Conservation (phyloP, 2,329 filamentous ascomycete species). For the Clonostachys chloroleuca region DNA sequence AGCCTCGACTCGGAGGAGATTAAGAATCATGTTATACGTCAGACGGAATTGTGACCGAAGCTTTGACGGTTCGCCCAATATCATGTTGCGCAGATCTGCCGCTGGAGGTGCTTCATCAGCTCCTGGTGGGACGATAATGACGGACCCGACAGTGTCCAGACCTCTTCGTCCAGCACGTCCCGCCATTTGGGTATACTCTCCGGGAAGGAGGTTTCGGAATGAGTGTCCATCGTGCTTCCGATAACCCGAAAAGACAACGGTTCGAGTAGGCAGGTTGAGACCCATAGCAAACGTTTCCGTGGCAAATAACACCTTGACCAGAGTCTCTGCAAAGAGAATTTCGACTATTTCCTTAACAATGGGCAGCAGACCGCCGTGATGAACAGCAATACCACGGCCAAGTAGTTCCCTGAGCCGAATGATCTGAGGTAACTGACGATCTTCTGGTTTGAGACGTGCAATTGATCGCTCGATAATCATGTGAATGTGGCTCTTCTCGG, state of each 20-base stretch:
- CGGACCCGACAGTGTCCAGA: constrained; percentile 94
- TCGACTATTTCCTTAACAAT: constrained; percentile 98
- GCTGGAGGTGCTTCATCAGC: constrained; percentile 86
- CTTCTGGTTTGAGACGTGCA: constrained; percentile 84
- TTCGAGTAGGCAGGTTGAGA: constrained; percentile 89
- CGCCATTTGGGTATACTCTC: constrained; percentile 99
- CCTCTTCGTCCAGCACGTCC: constrained; percentile 94
- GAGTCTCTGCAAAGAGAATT: constrained; percentile 88
- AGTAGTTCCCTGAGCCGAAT: constrained; percentile 81
- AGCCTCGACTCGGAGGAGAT: constrained; percentile 89
- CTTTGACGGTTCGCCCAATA: constrained; percentile 92
- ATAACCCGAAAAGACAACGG: constrained; percentile 95
- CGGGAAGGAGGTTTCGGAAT: constrained; percentile 86
- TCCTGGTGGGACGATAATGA: constrained; percentile 88
- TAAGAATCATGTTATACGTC: constrained; percentile 99
- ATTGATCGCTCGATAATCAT: constrained; percentile 97
- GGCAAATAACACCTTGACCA: constrained; percentile 95
- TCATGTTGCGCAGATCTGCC: constrained; percentile 83
- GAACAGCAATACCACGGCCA: constrained; percentile 85
- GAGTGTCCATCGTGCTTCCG: constrained; percentile 92
- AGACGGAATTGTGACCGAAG: constrained; percentile 92
- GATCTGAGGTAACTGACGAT: constrained; percentile 88
- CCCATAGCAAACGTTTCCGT: constrained; percentile 99
- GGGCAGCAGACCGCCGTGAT: constrained; percentile 89
- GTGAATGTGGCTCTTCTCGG: constrained; percentile 94